phyloP scores from a whole-genome alignment of 768 basidiomycete genomes.

The Boletus coccyginus region DNA sequence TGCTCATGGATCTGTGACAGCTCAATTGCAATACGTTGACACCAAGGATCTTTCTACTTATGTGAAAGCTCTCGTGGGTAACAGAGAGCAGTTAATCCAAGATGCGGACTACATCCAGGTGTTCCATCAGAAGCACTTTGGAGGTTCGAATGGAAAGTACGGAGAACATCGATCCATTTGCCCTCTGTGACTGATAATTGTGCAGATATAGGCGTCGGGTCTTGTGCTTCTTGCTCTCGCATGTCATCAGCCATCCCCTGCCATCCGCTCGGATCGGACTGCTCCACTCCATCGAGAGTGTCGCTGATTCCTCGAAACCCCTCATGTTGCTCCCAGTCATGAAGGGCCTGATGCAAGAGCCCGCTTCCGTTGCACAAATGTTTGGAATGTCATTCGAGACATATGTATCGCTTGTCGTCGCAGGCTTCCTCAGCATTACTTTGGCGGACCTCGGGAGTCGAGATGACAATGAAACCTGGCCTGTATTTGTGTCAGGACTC shows the following conservation, averaged over 20 bases:
- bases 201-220: constrained; percentile 68
- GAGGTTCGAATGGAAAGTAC: constrained; percentile 46
- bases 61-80: constrained; percentile 46
- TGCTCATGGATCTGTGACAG: constrained; percentile 30
- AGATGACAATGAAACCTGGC: constrained; percentile 46
- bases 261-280: constrained; percentile 50
- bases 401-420: constrained; percentile 35
- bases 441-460: constrained; percentile 44
- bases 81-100: constrained; percentile 54
- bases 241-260: constrained; percentile 58
- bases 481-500: constrained; percentile 43
- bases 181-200: constrained; percentile 19
- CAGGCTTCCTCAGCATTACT: constrained; percentile 52
- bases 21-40: constrained; percentile 64
- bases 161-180: constrained; percentile 25
- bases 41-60: constrained; percentile 62
- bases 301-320: constrained; percentile 44
- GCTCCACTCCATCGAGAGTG: constrained; percentile 42
- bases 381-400: constrained; percentile 39
- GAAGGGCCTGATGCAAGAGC: constrained; percentile 33
- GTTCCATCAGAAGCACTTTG: constrained; percentile 60
- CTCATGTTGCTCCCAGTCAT: constrained; percentile 61
- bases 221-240: constrained; percentile 77
- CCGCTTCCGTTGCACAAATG: constrained; percentile 27
- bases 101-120: constrained; percentile 56